A percentile compares a stretch with the other conserved stretches of the same genome.
Evolutionary conservation across 1,284 basidiomycete genomes (phyloP).

Genomic region (Pholiota adiposa): DNA sequence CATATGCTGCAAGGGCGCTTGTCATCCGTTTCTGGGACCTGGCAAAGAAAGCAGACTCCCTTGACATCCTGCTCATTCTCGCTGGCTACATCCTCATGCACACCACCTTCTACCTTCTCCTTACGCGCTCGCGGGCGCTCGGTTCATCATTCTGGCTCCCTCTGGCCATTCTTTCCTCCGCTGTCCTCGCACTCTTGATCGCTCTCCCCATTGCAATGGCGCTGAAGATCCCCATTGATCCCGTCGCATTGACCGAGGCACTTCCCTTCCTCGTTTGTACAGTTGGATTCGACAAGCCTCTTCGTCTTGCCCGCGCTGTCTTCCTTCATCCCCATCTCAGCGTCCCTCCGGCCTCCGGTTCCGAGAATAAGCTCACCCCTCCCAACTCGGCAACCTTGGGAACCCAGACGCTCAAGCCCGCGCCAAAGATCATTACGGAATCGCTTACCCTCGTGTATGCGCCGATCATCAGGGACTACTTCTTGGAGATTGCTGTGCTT

Average conservation of each 20-base stretch:
- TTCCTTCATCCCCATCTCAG: slow-evolving; percentile 84
- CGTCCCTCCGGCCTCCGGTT: slow-evolving; percentile 37
- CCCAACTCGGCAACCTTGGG: slow-evolving; percentile 22
- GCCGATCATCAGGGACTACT: slow-evolving; percentile 90
- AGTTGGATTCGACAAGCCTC: slow-evolving; percentile 97
- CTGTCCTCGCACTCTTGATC: slow-evolving; percentile 88
- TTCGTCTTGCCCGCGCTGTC: slow-evolving; percentile 88
- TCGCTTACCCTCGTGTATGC: slow-evolving; percentile 82
- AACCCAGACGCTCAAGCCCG: slow-evolving; percentile 60
- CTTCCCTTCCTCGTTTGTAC: slow-evolving; percentile 98
- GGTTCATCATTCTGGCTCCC: slow-evolving; percentile 92
- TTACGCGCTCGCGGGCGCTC: slow-evolving; percentile 84
- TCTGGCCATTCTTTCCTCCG: slow-evolving; percentile 82
- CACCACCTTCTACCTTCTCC: slow-evolving; percentile 89
- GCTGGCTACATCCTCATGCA: slow-evolving; percentile 97
- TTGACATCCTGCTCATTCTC: slow-evolving; percentile 96
- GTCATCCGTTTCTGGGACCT: slow-evolving; percentile 87
- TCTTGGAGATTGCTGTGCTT: slow-evolving; percentile 90
- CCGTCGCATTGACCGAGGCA: slow-evolving; percentile 92
- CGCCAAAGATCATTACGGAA: slow-evolving; percentile 84
- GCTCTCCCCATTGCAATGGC: slow-evolving; percentile 86
- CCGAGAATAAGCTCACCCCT: slow-evolving; percentile 9
- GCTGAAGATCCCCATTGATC: slow-evolving; percentile 88
- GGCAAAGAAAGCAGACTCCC: slow-evolving; percentile 91
- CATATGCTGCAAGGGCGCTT: slow-evolving; percentile 82